Percentiles rank a stretch among this genome's conserved stretches.
Evolutionary conservation across 495 filamentous ascomycete species (phyloP).

Genomic region (Bryoglossum gracile): DNA sequence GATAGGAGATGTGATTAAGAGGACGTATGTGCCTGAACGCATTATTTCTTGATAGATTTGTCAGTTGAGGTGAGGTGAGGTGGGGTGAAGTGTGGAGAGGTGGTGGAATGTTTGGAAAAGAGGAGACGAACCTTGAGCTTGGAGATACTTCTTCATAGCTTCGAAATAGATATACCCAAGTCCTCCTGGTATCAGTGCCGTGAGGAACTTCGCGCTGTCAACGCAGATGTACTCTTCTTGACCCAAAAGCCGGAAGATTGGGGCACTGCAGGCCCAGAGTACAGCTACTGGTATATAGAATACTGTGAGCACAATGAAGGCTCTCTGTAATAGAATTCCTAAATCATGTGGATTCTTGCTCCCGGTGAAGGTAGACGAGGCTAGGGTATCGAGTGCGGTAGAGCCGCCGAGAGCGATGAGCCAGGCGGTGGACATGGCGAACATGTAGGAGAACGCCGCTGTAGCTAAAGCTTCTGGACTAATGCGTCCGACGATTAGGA

Average conservation of each 20-base stretch:
- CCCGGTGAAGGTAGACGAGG: conserved; percentile 79
- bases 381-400: conserved; percentile 83
- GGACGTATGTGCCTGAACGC: conserved; percentile 78
- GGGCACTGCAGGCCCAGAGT: conserved; percentile 72
- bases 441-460: conserved; percentile 89
- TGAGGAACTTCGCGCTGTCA: conserved; percentile 69
- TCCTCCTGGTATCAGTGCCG: conserved; percentile 73
- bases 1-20: conserved; percentile 75
- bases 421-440: conserved; percentile 87
- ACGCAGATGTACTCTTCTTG: conserved; percentile 73
- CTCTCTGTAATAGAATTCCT: conserved; percentile 73
- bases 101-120: neutral
- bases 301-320: conserved; percentile 62
- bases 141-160: conserved; percentile 83
- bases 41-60: too few species aligned
- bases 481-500: conserved; percentile 74
- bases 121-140: conserved; percentile 63
- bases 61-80: too few species aligned
- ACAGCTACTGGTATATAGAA: conserved; percentile 73
- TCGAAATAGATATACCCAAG: conserved; percentile 92
- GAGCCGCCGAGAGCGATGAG: conserved; percentile 88
- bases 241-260: conserved; percentile 67
- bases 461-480: conserved; percentile 77
- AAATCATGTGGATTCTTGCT: conserved; percentile 76
- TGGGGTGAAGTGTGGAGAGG: conserved; percentile 3